These are phyloP conservation scores for Talaromyces sp. DNA, from an alignment of 2,329 filamentous ascomycete species.

Conservation along the genomic window DNA sequence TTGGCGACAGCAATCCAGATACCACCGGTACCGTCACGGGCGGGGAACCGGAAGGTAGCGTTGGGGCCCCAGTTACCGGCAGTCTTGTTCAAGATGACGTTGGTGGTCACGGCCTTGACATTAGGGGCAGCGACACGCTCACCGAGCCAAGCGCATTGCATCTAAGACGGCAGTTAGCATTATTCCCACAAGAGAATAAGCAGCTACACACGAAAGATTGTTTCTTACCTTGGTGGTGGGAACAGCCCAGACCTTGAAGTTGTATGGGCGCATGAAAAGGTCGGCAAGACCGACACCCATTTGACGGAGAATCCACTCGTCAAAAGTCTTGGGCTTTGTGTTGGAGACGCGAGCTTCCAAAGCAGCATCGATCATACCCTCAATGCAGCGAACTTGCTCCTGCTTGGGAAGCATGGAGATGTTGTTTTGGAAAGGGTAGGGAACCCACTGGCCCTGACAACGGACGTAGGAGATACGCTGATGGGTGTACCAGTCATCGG, in stretches of 20 bases:
- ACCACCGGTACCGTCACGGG: constrained; percentile 89
- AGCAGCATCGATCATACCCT: constrained; percentile 93
- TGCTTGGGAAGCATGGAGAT: constrained; percentile 97
- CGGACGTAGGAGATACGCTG: constrained; percentile 99
- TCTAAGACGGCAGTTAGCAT: constrained; percentile 53
- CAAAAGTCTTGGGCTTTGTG: constrained; percentile 93
- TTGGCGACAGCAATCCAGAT: constrained; percentile 98
- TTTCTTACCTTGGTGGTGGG: constrained; percentile 83
- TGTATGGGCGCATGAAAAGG: constrained; percentile 98
- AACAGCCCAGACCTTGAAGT: constrained; percentile 99
- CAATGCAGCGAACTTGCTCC: constrained; percentile 90
- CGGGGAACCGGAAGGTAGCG: constrained; percentile 96
- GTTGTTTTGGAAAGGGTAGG: constrained; percentile 99
- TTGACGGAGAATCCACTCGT: constrained; percentile 96
- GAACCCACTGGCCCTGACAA: constrained; percentile 94
- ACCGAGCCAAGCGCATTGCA: constrained; percentile 98
- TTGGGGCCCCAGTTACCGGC: constrained; percentile 98
- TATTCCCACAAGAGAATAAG: background rate
- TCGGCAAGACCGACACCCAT: constrained; percentile 86
- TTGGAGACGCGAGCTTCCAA: constrained; percentile 80
- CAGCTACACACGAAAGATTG: background rate
- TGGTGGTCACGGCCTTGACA: constrained; percentile 87
- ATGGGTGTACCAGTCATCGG: constrained; percentile 95
- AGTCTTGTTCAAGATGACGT: constrained; percentile 92
- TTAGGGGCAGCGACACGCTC: constrained; percentile 97